These are phyloP conservation scores for Penicillium parvum DNA, from an alignment of 495 filamentous ascomycete species.

Conservation along the genomic window DNA sequence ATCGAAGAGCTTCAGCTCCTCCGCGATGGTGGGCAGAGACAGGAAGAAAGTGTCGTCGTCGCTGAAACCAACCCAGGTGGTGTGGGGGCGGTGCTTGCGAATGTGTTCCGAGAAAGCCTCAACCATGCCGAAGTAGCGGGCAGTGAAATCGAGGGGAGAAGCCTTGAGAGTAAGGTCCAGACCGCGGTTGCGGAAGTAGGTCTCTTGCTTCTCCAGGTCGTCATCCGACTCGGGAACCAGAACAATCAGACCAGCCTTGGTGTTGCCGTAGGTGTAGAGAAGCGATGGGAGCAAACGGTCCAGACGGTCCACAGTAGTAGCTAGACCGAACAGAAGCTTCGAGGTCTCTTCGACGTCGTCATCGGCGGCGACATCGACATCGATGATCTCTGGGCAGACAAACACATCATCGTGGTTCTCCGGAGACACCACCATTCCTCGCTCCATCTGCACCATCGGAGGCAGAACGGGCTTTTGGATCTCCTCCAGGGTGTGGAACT, in stretches of 20 bases:
- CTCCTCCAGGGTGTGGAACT: slow-evolving; percentile 41
- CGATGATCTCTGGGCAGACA: slow-evolving; percentile 44
- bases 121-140: slow-evolving; percentile 62
- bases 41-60: slow-evolving; percentile 76
- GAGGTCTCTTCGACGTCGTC: slow-evolving; percentile 46
- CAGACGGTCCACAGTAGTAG: slow-evolving; percentile 48
- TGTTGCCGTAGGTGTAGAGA: slow-evolving; percentile 47
- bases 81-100: slow-evolving; percentile 45
- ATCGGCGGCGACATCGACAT: slow-evolving; percentile 42
- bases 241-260: slow-evolving; percentile 46
- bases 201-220: slow-evolving; percentile 41
- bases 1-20: slow-evolving; percentile 53
- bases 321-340: slow-evolving; percentile 48
- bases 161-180: slow-evolving; percentile 53
- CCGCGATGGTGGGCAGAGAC: slow-evolving; percentile 49
- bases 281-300: slow-evolving; percentile 46
- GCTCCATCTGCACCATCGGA: slow-evolving; percentile 43
- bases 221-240: slow-evolving; percentile 45
- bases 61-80: slow-evolving; percentile 60
- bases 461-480: slow-evolving; percentile 42
- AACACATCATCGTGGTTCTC: slow-evolving; percentile 32
- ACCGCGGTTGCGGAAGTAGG: slow-evolving; percentile 44
- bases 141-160: slow-evolving; percentile 52
- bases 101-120: slow-evolving; percentile 51
- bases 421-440: slow-evolving; percentile 41